A percentile compares a stretch with the other conserved stretches of the same genome.
These are phyloP conservation scores for Pulveroboletus sp. DNA, from an alignment of 768 basidiomycete species.

Conservation along the genomic window DNA sequence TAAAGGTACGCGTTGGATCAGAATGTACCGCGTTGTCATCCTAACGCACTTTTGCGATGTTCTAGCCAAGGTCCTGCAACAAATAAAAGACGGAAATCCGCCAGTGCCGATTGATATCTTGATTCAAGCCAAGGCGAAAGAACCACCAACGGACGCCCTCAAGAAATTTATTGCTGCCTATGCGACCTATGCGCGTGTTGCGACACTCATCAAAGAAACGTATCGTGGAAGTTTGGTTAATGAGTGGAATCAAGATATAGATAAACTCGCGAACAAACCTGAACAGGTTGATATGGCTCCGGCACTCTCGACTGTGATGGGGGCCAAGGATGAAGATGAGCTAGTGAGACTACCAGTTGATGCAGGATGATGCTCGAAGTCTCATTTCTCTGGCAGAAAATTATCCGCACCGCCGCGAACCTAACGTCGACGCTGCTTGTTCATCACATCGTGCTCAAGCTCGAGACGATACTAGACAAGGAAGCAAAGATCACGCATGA, in stretches of 20 bases:
- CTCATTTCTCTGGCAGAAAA: constrained; percentile 52
- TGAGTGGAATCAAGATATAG: constrained; percentile 75
- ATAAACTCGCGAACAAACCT: constrained; percentile 52
- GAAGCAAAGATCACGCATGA: constrained; percentile 91
- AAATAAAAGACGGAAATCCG: constrained; percentile 57
- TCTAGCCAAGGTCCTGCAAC: constrained; percentile 80
- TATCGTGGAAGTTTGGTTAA: constrained; percentile 80
- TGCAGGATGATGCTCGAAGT: not conserved
- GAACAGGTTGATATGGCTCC: constrained; percentile 76
- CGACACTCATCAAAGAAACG: constrained; percentile 74
- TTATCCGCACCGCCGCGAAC: constrained; percentile 63
- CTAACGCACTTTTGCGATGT: constrained; percentile 8
- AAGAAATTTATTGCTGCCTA: constrained; percentile 63
- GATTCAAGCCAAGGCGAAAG: constrained; percentile 76
- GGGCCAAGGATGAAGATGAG: constrained; percentile 89
- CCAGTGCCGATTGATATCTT: constrained; percentile 70
- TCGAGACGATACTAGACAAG: constrained; percentile 86
- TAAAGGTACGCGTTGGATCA: constrained; percentile 55
- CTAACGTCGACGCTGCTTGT: constrained; percentile 83
- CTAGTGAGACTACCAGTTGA: constrained; percentile 49
- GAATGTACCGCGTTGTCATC: constrained; percentile 3
- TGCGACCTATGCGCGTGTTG: constrained; percentile 60
- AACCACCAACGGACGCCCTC: constrained; percentile 68
- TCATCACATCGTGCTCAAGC: constrained; percentile 80
- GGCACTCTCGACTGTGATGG: constrained; percentile 73